Evolutionary conservation across 495 filamentous ascomycete genomes (phyloP), one percentile per base, ranked within the genome.

Genomic region (Neurospora cerealis): DNA sequence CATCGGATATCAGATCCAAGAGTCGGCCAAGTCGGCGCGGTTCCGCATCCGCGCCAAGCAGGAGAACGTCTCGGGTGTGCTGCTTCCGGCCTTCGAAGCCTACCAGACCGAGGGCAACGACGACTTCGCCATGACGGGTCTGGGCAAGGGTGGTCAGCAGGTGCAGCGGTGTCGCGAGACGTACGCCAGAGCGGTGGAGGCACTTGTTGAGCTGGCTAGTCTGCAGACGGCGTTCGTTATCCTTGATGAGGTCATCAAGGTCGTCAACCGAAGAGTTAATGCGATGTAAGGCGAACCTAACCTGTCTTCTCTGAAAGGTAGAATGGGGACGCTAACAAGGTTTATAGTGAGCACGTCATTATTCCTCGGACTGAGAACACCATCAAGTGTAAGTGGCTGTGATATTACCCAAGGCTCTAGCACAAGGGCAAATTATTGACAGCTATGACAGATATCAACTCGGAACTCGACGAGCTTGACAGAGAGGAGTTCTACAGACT

Each of bases 221-320:
- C 85, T 99, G 74, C 94, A 97, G 90, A 99, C 96, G 77, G 96
- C 96, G 7, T 99, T 99, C 79, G 93, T 99, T 46, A 98, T 97
- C 75, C 81, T 99, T 74, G 96, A 99, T 80, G 96, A 98, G 79
- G 96, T 99, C 72, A 99, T 99, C 83, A 99, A 99, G 86, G 93
- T 98, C 36, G 96, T 99, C 40, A 99, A 98, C 82, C 90, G 96
- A 75, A 91, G 96, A 93, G 95, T 98, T 21, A 98, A 98, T 83
- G 95, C 95, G 44, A 98, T 98, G 91, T 96, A 85, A 87, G 54
- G 54, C 54, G 28, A 36, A 32, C 54, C 54, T 5, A 5, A 4
- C 6, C 48, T 11, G 48, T 28, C 48, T 66, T 66, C 28, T 11
- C 36, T 46, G 38, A 17, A 13, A 36, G 32, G 3, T 38, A 19